These are phyloP conservation scores for Funneliformis geosporum DNA, from an alignment of 192 early-diverging fungal genomes.

Conservation along the genomic window DNA sequence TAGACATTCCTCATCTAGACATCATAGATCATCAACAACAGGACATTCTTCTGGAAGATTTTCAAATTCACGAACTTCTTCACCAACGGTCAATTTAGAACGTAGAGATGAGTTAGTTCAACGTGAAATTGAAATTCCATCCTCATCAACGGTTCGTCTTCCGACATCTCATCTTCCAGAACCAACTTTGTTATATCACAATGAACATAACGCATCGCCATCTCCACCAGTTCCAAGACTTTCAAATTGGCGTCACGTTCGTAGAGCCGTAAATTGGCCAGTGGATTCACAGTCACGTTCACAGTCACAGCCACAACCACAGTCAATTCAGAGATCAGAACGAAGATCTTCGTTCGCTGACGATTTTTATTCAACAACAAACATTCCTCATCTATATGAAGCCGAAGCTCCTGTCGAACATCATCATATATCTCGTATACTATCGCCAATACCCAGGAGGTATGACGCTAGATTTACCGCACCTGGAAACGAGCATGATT, in stretches of 20 bases:
- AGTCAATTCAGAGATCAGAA: neutral
- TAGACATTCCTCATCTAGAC: slow-evolving; percentile 9
- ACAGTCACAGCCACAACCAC: neutral
- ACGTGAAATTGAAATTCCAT: slow-evolving; percentile 2
- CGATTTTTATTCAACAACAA: neutral
- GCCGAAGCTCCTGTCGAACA: neutral
- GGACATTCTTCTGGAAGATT: neutral
- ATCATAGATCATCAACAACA: slow-evolving; percentile 19
- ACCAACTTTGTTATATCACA: too few species aligned
- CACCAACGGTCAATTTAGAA: neutral
- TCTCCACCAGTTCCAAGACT: neutral
- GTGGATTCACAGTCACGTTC: neutral
- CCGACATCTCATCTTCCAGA: neutral
- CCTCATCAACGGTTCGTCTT: neutral
- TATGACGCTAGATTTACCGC: neutral
- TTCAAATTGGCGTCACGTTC: neutral
- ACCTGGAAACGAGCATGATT: neutral
- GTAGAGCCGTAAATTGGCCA: neutral
- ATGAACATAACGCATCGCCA: neutral
- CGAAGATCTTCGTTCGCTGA: neutral
- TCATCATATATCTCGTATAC: neutral
- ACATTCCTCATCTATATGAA: neutral
- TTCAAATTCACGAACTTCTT: neutral
- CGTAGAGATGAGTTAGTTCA: slow-evolving; percentile 12
- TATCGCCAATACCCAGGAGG: slow-evolving; percentile 26